Evolutionary conservation across 108 stramenopile species (phyloP), one percentile per base, ranked within the genome.

Genomic region (Aurantiochytrium sp.): DNA sequence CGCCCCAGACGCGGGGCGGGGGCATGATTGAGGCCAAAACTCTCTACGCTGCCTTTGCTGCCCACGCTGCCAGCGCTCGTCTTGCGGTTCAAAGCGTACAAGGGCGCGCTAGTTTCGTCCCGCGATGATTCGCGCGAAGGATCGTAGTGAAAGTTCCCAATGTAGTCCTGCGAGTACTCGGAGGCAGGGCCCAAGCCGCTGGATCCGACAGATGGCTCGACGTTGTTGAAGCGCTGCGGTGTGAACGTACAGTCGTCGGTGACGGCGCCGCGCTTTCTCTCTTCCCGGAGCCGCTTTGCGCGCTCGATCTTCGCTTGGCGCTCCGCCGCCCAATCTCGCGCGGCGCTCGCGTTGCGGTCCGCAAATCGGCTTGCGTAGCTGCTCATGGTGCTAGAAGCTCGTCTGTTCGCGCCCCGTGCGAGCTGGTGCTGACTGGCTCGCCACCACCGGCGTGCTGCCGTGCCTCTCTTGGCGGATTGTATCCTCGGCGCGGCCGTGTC

Each of bases 341-440:
- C 73, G 19, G 73, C 73, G 15, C 21, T 48, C 45, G 73, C 73
- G 45, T 81, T 81, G 50, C 73, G 73, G 12, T 81, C 45, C 6
- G 73, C 39, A 81, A 30, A 81, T 81, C 45, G 12, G 42, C 42
- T 48, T 17, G 73, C 39, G 32, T 81, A 81, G 0, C 32, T 27
- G 24, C 73, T 81, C 73, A 81, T 81, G 21, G 15, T 81, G n/a
- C 73, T n/a, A n/a, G n/a, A n/a, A n/a, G n/a, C n/a, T n/a, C n/a
- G n/a, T n/a, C n/a, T n/a, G n/a, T n/a, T n/a, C n/a, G n/a, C n/a
- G n/a, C n/a, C n/a, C n/a, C n/a, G n/a, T n/a, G n/a, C n/a, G n/a
- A n/a, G n/a, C n/a, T n/a, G n/a, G n/a, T n/a, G n/a, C n/a, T n/a
- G n/a, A n/a, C n/a, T n/a, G n/a, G n/a, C n/a, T n/a, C n/a, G n/a